phyloP scores from a whole-genome alignment of 208 protist genomes.

The Wallacemonas sp. region DNA sequence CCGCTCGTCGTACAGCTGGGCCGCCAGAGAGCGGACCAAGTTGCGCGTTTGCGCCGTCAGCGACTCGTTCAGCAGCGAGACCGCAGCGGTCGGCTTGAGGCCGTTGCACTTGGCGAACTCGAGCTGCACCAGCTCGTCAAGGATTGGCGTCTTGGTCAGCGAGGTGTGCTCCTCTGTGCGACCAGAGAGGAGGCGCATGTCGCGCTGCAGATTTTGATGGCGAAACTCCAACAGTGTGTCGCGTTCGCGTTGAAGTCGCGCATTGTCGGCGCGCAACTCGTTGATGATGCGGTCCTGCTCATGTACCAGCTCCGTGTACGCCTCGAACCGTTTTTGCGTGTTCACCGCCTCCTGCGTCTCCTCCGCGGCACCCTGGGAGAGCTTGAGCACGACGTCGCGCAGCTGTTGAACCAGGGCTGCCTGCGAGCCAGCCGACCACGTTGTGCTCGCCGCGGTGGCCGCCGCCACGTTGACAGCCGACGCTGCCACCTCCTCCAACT shows the following conservation, averaged over 20 bases:
- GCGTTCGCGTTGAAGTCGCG: constrained; percentile 32
- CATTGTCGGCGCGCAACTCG: constrained; percentile 32
- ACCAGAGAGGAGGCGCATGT: constrained; percentile 23
- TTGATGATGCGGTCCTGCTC: constrained; percentile 58
- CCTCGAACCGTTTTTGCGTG: constrained; percentile 32
- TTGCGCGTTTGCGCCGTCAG: constrained; percentile 28
- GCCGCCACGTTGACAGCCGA: constrained; percentile 1
- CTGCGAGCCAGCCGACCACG: constrained; percentile 21
- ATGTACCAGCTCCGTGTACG: constrained; percentile 32
- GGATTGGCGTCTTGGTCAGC: constrained; percentile 9
- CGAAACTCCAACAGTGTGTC: constrained; percentile 29
- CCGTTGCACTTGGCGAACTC: constrained; percentile 25
- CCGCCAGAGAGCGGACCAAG: constrained; percentile 47
- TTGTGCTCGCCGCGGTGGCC: not conserved
- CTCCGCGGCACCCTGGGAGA: constrained; percentile 37
- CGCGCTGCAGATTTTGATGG: constrained; percentile 35
- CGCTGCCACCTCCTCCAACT: not conserved
- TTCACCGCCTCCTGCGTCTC: constrained; percentile 38
- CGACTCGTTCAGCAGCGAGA: constrained; percentile 6
- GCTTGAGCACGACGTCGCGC: constrained; percentile 47
- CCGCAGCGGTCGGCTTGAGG: not conserved
- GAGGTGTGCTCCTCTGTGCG: not conserved
- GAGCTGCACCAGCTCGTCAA: constrained; percentile 25
- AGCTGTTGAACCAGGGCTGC: constrained; percentile 36
- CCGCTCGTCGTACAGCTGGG: constrained; percentile 43